A percentile compares a stretch with the other conserved stretches of the same genome.
Conservation (phyloP, 345 rosid species). For the Ceriops tagal region DNA sequence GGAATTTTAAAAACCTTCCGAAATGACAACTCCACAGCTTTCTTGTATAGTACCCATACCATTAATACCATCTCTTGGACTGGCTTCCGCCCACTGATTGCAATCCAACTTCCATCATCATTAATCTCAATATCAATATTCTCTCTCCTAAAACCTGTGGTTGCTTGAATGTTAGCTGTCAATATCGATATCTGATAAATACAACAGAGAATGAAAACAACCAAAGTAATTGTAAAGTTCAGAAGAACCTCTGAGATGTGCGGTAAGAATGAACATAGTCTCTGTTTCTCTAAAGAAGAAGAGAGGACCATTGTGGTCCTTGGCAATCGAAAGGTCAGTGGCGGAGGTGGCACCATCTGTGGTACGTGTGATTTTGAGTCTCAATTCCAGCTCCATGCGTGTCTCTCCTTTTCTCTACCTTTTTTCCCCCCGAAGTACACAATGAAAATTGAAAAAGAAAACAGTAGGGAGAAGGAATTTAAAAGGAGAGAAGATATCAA, state of each 20-base stretch:
- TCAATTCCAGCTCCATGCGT: constrained; percentile 77
- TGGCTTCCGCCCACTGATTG: constrained; percentile 51
- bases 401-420: neutral
- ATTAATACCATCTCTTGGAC: constrained; percentile 64
- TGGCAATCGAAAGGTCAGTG: constrained; percentile 44
- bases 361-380: constrained; percentile 62
- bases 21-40: constrained; percentile 55
- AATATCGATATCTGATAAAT: neutral
- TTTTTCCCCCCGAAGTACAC: too few species aligned
- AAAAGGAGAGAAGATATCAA: neutral
- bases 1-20: constrained; percentile 60
- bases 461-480: neutral
- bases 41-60: constrained; percentile 59
- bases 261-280: constrained; percentile 56
- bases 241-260: constrained; percentile 60
- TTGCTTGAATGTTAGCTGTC: neutral
- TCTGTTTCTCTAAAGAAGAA: constrained; percentile 73
- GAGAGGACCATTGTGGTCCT: constrained; percentile 49
- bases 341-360: constrained; percentile 58
- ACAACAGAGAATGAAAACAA: neutral
- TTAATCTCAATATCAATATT: constrained; percentile 62
- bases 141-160: constrained; percentile 64
- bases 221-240: neutral
- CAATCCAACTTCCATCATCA: constrained; percentile 53
- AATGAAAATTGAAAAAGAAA: too few species aligned